Percentiles rank a stretch among this genome's conserved stretches.
phyloP scores from a whole-genome alignment of 2,329 filamentous ascomycete species.

The Stemphylium lycopersici region DNA sequence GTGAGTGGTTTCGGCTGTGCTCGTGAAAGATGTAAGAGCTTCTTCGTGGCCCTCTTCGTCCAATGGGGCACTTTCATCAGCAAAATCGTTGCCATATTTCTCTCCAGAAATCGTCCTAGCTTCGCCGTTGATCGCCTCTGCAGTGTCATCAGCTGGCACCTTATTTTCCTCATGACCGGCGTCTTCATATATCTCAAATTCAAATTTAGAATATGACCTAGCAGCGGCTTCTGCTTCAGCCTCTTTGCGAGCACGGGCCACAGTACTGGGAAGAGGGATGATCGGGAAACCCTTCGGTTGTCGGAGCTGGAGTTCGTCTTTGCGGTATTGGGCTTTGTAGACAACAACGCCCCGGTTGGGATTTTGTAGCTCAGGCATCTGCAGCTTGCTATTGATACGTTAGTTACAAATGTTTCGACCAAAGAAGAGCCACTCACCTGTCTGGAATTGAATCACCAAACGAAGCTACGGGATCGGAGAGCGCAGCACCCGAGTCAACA shows the following conservation, averaged over 20 bases:
- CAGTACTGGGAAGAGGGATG: conserved; percentile 3
- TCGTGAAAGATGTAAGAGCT: not conserved
- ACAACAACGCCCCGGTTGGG: not conserved
- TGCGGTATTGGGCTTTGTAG: conserved; percentile 1
- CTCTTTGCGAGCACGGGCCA: conserved; percentile 5
- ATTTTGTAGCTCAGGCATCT: not conserved
- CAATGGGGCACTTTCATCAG: not conserved
- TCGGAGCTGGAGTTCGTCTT: conserved; percentile 3
- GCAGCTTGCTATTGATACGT: not conserved
- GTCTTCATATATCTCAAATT: conserved; percentile 10
- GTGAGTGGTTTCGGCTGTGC: not conserved
- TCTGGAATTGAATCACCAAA: not conserved
- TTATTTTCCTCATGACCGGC: not conserved
- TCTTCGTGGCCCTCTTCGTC: not conserved
- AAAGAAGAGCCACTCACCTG: not conserved
- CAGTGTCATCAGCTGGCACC: not conserved
- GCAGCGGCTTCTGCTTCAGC: not conserved
- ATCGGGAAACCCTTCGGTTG: conserved; percentile 14
- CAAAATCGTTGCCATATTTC: not conserved
- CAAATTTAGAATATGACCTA: not conserved
- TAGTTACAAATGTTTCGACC: not conserved
- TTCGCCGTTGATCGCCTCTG: not conserved
- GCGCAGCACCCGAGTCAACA: conserved; percentile 8
- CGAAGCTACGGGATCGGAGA: conserved; percentile 4
- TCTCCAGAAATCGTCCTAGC: not conserved